A percentile compares a stretch with the other conserved stretches of the same genome.
Evolutionary conservation across 148 eudicot genomes (phyloP).

Genomic region (Rhododendron griersonianum): DNA sequence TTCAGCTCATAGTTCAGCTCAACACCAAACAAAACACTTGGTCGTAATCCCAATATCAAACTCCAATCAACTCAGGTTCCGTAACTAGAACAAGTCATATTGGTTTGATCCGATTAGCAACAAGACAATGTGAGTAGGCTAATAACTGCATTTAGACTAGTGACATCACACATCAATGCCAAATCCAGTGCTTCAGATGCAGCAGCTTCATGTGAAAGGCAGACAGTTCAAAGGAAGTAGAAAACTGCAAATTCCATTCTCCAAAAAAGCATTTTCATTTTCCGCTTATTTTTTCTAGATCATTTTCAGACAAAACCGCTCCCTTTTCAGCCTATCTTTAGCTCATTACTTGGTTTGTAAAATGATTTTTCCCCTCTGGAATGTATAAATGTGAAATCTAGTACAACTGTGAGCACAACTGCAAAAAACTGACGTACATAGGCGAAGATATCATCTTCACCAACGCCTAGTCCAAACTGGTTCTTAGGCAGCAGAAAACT

Average conservation of each 20-base stretch:
- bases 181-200: conserved; percentile 6
- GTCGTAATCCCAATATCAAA: neutral
- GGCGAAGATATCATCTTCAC: neutral
- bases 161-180: neutral
- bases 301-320: neutral
- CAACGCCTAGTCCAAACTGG: neutral
- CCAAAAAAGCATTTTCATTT: neutral
- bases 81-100: neutral
- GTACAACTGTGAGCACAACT: neutral
- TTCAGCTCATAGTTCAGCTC: conserved; percentile 3
- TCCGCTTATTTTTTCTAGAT: neutral
- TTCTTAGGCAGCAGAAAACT: neutral
- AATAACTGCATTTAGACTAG: neutral
- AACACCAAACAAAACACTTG: neutral
- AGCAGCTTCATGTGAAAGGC: neutral
- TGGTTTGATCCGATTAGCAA: neutral
- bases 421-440: neutral
- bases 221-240: neutral
- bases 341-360: neutral
- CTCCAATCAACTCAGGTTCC: neutral
- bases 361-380: neutral
- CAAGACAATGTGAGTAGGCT: neutral
- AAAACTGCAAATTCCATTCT: neutral
- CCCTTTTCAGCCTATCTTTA: neutral
- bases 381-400: neutral